Conservation (phyloP, 805 yeast species). For the Henningerozyma blattae region DNA sequence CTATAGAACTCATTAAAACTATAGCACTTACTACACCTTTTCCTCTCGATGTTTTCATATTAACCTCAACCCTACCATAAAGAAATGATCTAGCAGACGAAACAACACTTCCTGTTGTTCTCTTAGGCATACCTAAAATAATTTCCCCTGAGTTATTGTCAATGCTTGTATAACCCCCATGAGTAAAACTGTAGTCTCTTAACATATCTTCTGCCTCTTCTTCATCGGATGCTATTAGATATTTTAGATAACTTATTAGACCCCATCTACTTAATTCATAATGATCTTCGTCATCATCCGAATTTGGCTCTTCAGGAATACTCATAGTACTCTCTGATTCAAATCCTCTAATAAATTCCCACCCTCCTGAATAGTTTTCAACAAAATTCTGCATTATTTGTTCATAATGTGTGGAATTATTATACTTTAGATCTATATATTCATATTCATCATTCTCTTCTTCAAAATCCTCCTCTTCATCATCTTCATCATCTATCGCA, state of each 20-base stretch:
- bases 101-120: slow-evolving; percentile 63
- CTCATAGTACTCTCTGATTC: no score
- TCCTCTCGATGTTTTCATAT: slow-evolving; percentile 58
- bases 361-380: no score
- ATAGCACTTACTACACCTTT: slow-evolving; percentile 78
- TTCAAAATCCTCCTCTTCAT: no score
- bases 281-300: no score
- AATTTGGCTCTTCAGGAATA: no score
- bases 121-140: slow-evolving; percentile 69
- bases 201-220: slow-evolving; percentile 50
- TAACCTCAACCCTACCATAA: slow-evolving; percentile 68
- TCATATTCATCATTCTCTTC: no score
- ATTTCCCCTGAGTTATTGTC: slow-evolving; percentile 34
- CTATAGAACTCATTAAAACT: slow-evolving; percentile 69
- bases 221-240: slow-evolving; percentile 18
- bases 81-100: slow-evolving; percentile 69
- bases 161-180: slow-evolving; percentile 40
- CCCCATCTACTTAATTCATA: slow-evolving; percentile 12
- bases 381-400: no score
- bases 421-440: no score
- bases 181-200: slow-evolving; percentile 50
- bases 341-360: no score
- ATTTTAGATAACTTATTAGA: slow-evolving; percentile 19
- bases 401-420: no score
- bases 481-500: no score